Base-by-base conservation (phyloP, 2,329 filamentous ascomycete species). In the Xylariales sp. region DNA sequence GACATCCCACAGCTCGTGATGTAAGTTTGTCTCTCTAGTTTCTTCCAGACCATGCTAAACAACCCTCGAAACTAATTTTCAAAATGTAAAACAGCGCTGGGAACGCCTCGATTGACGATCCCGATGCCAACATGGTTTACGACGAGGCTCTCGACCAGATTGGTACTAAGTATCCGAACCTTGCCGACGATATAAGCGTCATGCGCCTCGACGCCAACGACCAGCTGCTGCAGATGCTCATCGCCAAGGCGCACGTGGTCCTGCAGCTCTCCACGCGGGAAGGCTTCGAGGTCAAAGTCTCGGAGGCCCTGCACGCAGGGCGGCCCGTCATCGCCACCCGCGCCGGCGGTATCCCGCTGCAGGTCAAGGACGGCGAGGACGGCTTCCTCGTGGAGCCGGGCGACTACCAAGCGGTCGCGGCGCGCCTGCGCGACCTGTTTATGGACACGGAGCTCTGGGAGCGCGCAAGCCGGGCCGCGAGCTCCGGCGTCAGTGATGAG, bases 281-380 rank as follows among this genome's bases (percentile, higher is more conserved):
- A 56, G 86, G 87, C 0, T 93, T 93, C 50, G 87, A 93, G 60
- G 83, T 93, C 50, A 93, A 93, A 61, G 85, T 93, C 5, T 88
- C 83, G 0, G 88, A 93, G 61, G 86, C 85, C 1, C 69, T 91
- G 16, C 86, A 90, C 54, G 87, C 88, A 30, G 86, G 86, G 12
- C 78, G 83, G 3, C 87, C 87, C 1, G 75, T 89, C 51, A 88
- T 93, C 45, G 85, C 83, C 4, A 87, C 83, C 2, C 69, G 71
- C 15, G 81, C 82, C 2, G 87, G 87, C n/a, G 87, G 87, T 10
- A 90, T 93, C 37, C 85, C 86, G 1, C 68, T 91, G 5, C 87
- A 93, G 56, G 74, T 93, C 40, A 73, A 85, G 57, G 67, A 90
- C 50, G 70, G 70, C 24, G 76, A 85, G 55, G 83, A 83, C 42